Evolutionary conservation across 1,139 yeast species (phyloP).

Genomic region (Blastobotrys illinoisensis): DNA sequence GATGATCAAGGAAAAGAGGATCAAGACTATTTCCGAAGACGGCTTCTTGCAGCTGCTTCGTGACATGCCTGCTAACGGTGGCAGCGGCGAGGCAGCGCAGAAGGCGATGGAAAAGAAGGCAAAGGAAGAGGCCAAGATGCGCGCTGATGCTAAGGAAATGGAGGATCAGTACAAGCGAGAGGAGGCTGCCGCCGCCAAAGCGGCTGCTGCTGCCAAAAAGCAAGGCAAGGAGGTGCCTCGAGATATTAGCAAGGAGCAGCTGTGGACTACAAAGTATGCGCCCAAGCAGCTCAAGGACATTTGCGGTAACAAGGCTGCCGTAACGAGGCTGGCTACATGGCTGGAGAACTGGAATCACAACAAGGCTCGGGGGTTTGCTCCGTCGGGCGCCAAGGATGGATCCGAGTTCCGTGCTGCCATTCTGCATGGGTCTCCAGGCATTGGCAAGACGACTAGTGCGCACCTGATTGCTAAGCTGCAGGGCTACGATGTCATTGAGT

Average conservation of each 20-base stretch:
- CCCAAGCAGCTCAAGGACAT: constrained; percentile 70
- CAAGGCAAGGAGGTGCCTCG: constrained; percentile 1
- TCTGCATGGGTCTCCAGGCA: constrained; percentile 91
- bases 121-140: constrained; percentile 52
- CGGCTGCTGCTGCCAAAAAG: constrained; percentile 3
- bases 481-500: constrained; percentile 77
- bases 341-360: constrained; percentile 67
- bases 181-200: constrained; percentile 18
- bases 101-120: constrained; percentile 65
- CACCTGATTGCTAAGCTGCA: constrained; percentile 76
- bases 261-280: constrained; percentile 94
- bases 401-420: constrained; percentile 72
- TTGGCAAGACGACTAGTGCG: constrained; percentile 93
- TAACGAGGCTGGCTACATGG: constrained; percentile 66
- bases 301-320: constrained; percentile 84
- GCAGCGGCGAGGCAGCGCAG: constrained; percentile 70
- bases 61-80: constrained; percentile 91
- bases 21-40: constrained; percentile 80
- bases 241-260: constrained; percentile 22
- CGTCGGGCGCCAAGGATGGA: constrained; percentile 48
- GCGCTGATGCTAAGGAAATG: constrained; percentile 45
- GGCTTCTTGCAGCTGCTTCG: constrained; percentile 73
- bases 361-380: constrained; percentile 50
- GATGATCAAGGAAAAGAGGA: constrained; percentile 63
- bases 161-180: constrained; percentile 33